Evolutionary conservation across 1,284 basidiomycete species (phyloP).

Genomic region (Ustilago loliicola): DNA sequence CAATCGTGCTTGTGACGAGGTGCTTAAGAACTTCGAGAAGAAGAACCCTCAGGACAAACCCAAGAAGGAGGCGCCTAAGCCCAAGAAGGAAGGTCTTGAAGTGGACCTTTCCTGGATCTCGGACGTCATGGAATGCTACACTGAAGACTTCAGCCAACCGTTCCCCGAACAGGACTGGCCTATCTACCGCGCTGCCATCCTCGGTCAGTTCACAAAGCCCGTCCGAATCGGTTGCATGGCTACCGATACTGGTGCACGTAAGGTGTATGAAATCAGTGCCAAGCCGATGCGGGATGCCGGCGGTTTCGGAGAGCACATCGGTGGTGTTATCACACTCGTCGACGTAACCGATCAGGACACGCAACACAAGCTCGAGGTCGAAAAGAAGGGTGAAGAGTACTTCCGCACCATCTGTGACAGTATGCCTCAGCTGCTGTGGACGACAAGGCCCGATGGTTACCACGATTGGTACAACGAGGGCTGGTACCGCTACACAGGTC

Average conservation of each 20-base stretch:
- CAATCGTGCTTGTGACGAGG: conserved; percentile 62
- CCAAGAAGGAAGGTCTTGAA: conserved; percentile 32
- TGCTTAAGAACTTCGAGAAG: conserved; percentile 53
- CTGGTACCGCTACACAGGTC: conserved; percentile 70
- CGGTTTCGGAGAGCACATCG: conserved; percentile 64
- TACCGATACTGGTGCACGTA: conserved; percentile 45
- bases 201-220: conserved; percentile 50
- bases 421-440: conserved; percentile 70
- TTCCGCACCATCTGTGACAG: conserved; percentile 64
- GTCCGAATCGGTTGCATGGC: conserved; percentile 54
- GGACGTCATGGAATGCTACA: conserved; percentile 61
- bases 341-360: conserved; percentile 56
- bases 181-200: conserved; percentile 62
- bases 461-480: conserved; percentile 64
- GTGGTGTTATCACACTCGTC: conserved; percentile 56
- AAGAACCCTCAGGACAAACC: conserved; percentile 48
- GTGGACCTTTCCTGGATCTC: conserved; percentile 62
- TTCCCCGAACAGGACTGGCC: conserved; percentile 59
- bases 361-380: conserved; percentile 37
- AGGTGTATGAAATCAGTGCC: conserved; percentile 53
- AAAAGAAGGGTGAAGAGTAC: conserved; percentile 59
- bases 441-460: conserved; percentile 65
- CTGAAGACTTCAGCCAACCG: conserved; percentile 58
- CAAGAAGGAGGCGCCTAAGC: conserved; percentile 25
- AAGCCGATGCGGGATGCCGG: conserved; percentile 60